Conservation (phyloP, 2,329 filamentous ascomycete species). For the Diaporthe nobilis region DNA sequence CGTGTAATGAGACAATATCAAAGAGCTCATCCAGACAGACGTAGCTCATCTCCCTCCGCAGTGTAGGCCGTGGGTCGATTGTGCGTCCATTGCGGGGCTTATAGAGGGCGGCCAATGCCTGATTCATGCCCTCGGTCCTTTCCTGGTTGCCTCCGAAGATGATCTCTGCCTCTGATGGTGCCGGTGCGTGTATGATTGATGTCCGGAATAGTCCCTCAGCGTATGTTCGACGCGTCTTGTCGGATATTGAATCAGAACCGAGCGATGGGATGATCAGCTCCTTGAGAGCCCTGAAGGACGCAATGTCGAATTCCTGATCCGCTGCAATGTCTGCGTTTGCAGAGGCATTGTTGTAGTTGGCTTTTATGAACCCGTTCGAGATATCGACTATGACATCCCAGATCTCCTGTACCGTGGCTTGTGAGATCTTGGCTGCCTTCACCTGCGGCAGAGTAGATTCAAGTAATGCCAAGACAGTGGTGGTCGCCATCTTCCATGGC, state of each 20-base stretch:
- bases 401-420: conserved; percentile 66
- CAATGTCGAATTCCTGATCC: conserved; percentile 88
- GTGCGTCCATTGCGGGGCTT: conserved; percentile 79
- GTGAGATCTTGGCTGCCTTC: conserved; percentile 62
- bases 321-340: conserved; percentile 64
- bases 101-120: conserved; percentile 67
- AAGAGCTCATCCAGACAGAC: conserved; percentile 86
- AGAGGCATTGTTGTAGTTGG: conserved; percentile 67
- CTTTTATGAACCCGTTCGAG: conserved; percentile 77
- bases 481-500: conserved; percentile 87
- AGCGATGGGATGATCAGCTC: conserved; percentile 82
- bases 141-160: conserved; percentile 65
- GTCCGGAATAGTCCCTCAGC: conserved; percentile 83
- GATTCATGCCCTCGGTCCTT: conserved; percentile 63
- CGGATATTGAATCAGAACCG: conserved; percentile 74
- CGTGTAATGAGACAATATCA: conserved; percentile 71
- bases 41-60: conserved; percentile 81
- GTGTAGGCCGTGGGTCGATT: conserved; percentile 73
- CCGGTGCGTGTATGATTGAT: conserved; percentile 82
- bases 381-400: conserved; percentile 79
- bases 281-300: conserved; percentile 77
- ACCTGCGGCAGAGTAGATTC: conserved; percentile 75
- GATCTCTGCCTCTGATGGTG: conserved; percentile 67
- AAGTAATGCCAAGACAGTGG: conserved; percentile 77
- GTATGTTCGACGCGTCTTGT: conserved; percentile 78